Conservation (phyloP, 805 yeast genomes). For the Suhomyces kilbournensis region DNA sequence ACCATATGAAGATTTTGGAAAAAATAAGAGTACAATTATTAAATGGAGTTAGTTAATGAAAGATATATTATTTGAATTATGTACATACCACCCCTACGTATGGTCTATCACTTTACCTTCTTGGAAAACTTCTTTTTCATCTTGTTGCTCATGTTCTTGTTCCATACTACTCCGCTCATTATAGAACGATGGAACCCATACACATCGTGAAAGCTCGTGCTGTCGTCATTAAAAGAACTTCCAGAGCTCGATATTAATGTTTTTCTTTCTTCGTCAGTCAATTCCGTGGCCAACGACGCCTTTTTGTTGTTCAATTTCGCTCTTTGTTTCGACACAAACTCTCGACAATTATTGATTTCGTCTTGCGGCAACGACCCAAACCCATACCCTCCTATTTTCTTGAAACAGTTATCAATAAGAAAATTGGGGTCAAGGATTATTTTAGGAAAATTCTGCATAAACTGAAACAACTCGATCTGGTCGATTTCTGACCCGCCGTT, state of each 20-base stretch:
- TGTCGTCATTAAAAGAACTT: slow-evolving; percentile 18
- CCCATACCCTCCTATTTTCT: slow-evolving; percentile 59
- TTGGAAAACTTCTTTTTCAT: slow-evolving; percentile 38
- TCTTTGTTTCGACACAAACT: slow-evolving; percentile 69
- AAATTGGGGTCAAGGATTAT: slow-evolving; percentile 63
- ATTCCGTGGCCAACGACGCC: slow-evolving; percentile 27
- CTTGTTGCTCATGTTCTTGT: slow-evolving; percentile 53
- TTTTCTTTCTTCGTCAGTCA: slow-evolving; percentile 40
- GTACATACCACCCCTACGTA: too few species aligned
- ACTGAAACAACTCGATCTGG: slow-evolving; percentile 64
- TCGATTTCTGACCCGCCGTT: slow-evolving; percentile 32
- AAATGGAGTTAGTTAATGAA: too few species aligned
- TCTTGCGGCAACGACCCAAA: slow-evolving; percentile 77
- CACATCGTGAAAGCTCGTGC: slow-evolving; percentile 36
- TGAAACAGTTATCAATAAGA: slow-evolving; percentile 72
- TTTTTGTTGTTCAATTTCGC: slow-evolving; percentile 31
- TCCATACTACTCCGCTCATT: slow-evolving; percentile 62
- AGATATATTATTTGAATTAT: not conserved
- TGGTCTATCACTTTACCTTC: not conserved
- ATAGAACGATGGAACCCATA: slow-evolving; percentile 43
- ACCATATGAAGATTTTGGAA: too few species aligned
- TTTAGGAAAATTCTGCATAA: slow-evolving; percentile 81
- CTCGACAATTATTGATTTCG: slow-evolving; percentile 74
- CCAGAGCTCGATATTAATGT: slow-evolving; percentile 18
- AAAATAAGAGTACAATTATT: too few species aligned